Base-by-base conservation (phyloP, 345 rosid genomes). In the Punica granatum region DNA sequence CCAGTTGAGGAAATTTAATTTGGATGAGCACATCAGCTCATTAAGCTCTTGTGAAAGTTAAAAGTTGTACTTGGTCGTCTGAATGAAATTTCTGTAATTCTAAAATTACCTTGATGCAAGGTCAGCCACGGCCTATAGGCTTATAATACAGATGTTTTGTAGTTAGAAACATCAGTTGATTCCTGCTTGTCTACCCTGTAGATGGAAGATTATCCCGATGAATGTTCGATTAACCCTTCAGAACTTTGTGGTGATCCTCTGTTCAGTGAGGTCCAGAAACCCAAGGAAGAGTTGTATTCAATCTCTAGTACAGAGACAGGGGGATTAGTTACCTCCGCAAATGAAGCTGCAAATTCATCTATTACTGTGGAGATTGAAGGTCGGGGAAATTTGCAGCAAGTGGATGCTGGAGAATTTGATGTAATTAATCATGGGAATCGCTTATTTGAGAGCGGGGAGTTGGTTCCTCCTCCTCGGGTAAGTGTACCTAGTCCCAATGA, bases 141-240 rank as follows among this genome's bases (percentile, higher is more conserved):
- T 56, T 26, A 36, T 59, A 9, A 12, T 37, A 34, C 23, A 16
- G 51, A 30, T 43, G 35, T 3, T 7, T 18, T 61, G 42, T 35
- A 16, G 32, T 51, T 51, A 31, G 58, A 30, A 7, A 41, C 46
- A 26, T 33, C n/a, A 42, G 59, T 49, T 37, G 39, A 39, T 53
- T 41, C 28, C 19, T 63, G 46, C 46, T 39, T 15, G 18, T 42
- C 26, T n/a, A 37, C 46, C 16, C 61, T 73, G 63, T 74, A 85
- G 89, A 77, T 76, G 79, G 84, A 79, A 80, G 79, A 74, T 61
- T 68, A 67, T 62, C 77, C 74, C 19, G 73, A 71, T 66, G 78
- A 76, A 68, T 51, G 63, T 61, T 68, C 34, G 65, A 74, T 73
- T 56, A 75, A 66, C 69, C 74, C 85, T 49, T 70, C 73, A 33